Evolutionary conservation across 1,139 yeast genomes (phyloP).

Genomic region (Scheffersomyces parashehatae): DNA sequence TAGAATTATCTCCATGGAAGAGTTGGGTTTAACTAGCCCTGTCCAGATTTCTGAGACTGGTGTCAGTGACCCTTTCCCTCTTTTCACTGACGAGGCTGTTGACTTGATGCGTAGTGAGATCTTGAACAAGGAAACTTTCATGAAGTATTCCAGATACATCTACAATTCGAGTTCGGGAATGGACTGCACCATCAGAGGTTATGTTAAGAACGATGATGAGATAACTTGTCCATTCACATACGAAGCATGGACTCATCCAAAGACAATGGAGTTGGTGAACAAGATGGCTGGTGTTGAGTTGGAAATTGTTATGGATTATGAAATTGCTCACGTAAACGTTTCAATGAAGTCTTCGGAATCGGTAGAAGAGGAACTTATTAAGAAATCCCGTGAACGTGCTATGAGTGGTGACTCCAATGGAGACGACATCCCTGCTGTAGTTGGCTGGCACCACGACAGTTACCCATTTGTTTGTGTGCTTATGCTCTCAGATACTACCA

Average conservation of each 20-base stretch:
- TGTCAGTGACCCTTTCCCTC: conserved; percentile 57
- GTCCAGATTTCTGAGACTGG: conserved; percentile 51
- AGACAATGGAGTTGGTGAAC: conserved; percentile 48
- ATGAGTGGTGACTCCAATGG: conserved; percentile 19
- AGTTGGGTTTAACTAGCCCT: conserved; percentile 38
- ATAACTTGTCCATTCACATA: conserved; percentile 44
- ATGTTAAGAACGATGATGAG: conserved; percentile 32
- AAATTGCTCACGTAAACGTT: conserved; percentile 52
- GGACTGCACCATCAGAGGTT: conserved; percentile 51
- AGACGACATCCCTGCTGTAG: conserved; percentile 49
- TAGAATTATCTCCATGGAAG: conserved; percentile 48
- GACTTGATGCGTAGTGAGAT: conserved; percentile 55
- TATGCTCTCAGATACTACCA: conserved; percentile 56
- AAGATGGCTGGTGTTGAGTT: conserved; percentile 58
- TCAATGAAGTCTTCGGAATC: conserved; percentile 37
- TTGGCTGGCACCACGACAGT: conserved; percentile 61
- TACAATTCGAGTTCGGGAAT: conserved; percentile 45
- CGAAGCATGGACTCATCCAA: conserved; percentile 59
- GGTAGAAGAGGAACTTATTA: conserved; percentile 19
- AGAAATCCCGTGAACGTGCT: conserved; percentile 12
- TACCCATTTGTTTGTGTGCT: conserved; percentile 65
- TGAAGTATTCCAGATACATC: conserved; percentile 43
- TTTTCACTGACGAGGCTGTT: conserved; percentile 58
- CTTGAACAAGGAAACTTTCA: conserved; percentile 43
- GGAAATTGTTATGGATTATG: conserved; percentile 53